Conservation (phyloP, 2,329 filamentous ascomycete species). For the Ascosphaera apis region DNA sequence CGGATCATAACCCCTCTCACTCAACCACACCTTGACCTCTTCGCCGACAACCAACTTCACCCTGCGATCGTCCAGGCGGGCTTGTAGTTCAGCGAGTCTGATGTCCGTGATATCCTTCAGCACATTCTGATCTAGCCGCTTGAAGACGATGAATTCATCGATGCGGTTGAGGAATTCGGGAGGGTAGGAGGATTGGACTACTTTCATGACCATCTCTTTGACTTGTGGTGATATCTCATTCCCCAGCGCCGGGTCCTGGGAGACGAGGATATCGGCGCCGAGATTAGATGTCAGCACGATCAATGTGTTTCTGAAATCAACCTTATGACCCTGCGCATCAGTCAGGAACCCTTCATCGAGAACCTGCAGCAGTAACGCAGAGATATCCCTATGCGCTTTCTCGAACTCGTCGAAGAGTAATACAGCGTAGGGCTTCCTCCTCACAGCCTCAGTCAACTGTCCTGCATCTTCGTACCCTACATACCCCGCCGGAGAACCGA, state of each 20-base stretch:
- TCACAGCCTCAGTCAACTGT: conserved; percentile 83
- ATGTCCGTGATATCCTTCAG: conserved; percentile 89
- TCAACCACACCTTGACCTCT: conserved; percentile 64
- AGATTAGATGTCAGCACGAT: conserved; percentile 93
- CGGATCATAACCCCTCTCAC: conserved; percentile 73
- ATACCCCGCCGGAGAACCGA: conserved; percentile 82
- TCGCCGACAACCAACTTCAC: conserved; percentile 52
- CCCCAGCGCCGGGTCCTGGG: conserved; percentile 40
- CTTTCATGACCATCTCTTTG: conserved; percentile 66
- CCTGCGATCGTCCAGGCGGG: conserved; percentile 59
- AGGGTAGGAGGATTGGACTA: conserved; percentile 51
- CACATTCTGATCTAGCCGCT: conserved; percentile 53
- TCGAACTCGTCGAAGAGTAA: conserved; percentile 94
- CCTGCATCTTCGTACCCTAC: conserved; percentile 94
- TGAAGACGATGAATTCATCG: conserved; percentile 93
- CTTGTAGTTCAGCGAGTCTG: conserved; percentile 61
- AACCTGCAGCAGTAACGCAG: conserved; percentile 73
- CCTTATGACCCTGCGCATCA: conserved; percentile 83
- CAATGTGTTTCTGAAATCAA: conserved; percentile 90
- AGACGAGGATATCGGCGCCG: conserved; percentile 74
- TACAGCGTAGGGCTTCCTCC: conserved; percentile 85
- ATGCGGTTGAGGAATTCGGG: conserved; percentile 94
- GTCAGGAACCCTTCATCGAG: conserved; percentile 92
- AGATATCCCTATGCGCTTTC: conserved; percentile 90
- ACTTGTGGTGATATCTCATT: conserved; percentile 51